Evolutionary conservation across 2,329 filamentous ascomycete genomes (phyloP).

Genomic region (Verticillium dahliae): DNA sequence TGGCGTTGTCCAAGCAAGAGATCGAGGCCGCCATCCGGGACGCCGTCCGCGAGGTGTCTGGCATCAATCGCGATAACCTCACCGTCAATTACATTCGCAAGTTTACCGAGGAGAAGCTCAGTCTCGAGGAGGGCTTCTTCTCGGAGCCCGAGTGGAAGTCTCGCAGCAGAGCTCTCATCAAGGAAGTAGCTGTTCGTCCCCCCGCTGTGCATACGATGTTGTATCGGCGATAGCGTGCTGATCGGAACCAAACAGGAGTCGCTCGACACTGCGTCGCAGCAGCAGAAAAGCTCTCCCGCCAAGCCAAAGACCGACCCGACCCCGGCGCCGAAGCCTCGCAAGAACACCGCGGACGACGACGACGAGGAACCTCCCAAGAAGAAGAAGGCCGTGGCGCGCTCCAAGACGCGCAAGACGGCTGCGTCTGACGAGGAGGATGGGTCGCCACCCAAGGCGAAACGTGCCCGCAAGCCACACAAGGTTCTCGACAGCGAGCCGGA

Average conservation of each 20-base stretch:
- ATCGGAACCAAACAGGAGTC: background rate
- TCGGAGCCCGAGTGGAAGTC: slow-evolving; percentile 45
- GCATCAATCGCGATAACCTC: slow-evolving; percentile 35
- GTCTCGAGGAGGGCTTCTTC: slow-evolving; percentile 46
- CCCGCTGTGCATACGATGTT: background rate
- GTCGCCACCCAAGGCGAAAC: background rate
- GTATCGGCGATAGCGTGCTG: background rate
- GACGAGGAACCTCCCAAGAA: slow-evolving; percentile 15
- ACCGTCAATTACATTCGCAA: slow-evolving; percentile 53
- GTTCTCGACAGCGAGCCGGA: slow-evolving; percentile 8
- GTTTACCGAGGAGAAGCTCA: slow-evolving; percentile 39
- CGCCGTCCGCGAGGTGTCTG: slow-evolving; percentile 39
- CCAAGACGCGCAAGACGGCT: background rate
- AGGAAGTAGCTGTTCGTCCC: slow-evolving; percentile 42
- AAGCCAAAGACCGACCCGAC: slow-evolving; percentile 13
- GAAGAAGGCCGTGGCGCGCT: background rate
- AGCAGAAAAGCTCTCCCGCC: slow-evolving; percentile 6
- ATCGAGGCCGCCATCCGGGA: slow-evolving; percentile 40
- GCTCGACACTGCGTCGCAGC: slow-evolving; percentile 12
- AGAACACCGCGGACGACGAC: slow-evolving; percentile 20
- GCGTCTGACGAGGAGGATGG: slow-evolving; percentile 5
- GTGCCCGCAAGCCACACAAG: background rate
- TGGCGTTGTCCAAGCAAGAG: slow-evolving; percentile 32
- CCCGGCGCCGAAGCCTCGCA: slow-evolving; percentile 31
- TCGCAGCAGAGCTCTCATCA: slow-evolving; percentile 52